Percentiles rank a stretch among this genome's conserved stretches.
Evolutionary conservation across 371 early-diverging fungal genomes (phyloP).

Genomic region (Lichtheimia ramosa): DNA sequence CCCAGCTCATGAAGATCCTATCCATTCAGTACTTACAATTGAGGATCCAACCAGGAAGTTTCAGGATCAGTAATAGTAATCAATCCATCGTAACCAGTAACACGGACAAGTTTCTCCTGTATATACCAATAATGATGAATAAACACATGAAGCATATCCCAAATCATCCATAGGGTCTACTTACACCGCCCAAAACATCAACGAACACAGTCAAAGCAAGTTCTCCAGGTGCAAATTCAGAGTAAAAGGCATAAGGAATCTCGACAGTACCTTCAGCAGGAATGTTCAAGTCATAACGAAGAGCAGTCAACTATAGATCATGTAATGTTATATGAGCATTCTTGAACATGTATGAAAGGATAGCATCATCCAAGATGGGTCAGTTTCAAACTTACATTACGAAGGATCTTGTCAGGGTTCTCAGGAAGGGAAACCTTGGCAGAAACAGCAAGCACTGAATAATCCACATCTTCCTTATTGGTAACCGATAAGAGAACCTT

Average conservation of each 20-base stretch:
- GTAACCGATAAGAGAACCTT: conserved; percentile 38
- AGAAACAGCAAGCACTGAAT: conserved; percentile 41
- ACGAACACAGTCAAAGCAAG: conserved; percentile 40
- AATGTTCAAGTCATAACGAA: conserved; percentile 34
- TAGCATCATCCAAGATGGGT: too few relatives aligned
- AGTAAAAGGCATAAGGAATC: conserved; percentile 45
- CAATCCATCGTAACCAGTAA: conserved; percentile 44
- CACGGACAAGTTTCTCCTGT: conserved; percentile 37
- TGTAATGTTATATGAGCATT: not conserved
- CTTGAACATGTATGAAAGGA: not conserved
- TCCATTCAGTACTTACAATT: conserved; percentile 41
- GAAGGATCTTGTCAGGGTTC: conserved; percentile 31
- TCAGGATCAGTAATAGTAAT: conserved; percentile 48
- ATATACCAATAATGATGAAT: not conserved
- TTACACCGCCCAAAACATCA: conserved; percentile 43
- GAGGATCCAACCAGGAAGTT: conserved; percentile 43
- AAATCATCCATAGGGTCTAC: conserved; percentile 8
- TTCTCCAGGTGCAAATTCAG: conserved; percentile 49
- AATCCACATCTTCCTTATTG: conserved; percentile 41
- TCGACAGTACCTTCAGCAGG: conserved; percentile 32
- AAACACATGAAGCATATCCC: not conserved
- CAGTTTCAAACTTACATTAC: conserved; percentile 35
- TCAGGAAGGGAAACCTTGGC: conserved; percentile 35
- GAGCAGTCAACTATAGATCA: conserved; percentile 33
- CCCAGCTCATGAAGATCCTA: not conserved